These are phyloP conservation scores for Mycena rosella DNA, from an alignment of 768 basidiomycete species.

Conservation along the genomic window DNA sequence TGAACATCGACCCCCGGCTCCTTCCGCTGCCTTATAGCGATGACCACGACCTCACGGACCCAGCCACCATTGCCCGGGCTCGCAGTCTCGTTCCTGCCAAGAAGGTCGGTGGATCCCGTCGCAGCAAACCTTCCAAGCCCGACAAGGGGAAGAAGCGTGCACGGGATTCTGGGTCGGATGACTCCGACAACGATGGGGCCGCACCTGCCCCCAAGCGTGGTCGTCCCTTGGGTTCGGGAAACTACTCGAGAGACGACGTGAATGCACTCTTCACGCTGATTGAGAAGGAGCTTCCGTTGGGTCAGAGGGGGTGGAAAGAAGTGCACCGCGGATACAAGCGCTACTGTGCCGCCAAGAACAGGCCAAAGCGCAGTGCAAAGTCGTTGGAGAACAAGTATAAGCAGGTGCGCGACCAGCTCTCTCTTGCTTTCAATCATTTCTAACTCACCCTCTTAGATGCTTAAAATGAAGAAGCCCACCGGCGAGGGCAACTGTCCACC, in stretches of 20 bases:
- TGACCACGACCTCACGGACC: background rate
- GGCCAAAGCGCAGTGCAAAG: background rate
- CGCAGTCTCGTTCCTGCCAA: background rate
- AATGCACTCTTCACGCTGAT: too few relatives aligned
- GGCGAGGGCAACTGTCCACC: background rate
- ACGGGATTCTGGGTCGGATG: background rate
- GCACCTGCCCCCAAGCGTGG: background rate
- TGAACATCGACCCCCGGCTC: background rate
- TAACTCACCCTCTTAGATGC: background rate
- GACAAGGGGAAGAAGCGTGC: background rate
- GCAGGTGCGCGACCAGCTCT: background rate
- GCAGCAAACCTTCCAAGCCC: background rate
- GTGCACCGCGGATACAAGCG: background rate
- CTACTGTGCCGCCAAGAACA: background rate
- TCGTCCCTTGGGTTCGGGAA: too few relatives aligned
- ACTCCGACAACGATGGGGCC: too few relatives aligned
- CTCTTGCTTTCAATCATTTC: too few relatives aligned
- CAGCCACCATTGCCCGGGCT: background rate
- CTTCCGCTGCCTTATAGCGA: background rate
- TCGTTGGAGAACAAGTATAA: conserved; percentile 2
- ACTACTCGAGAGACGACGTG: too few relatives aligned
- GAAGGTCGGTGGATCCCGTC: conserved; percentile 6
- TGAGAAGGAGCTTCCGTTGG: background rate
- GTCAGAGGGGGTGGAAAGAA: background rate
- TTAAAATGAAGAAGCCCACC: background rate